These are phyloP conservation scores for Aspergillus sp. DNA, from an alignment of 2,329 filamentous ascomycete species.

Conservation along the genomic window DNA sequence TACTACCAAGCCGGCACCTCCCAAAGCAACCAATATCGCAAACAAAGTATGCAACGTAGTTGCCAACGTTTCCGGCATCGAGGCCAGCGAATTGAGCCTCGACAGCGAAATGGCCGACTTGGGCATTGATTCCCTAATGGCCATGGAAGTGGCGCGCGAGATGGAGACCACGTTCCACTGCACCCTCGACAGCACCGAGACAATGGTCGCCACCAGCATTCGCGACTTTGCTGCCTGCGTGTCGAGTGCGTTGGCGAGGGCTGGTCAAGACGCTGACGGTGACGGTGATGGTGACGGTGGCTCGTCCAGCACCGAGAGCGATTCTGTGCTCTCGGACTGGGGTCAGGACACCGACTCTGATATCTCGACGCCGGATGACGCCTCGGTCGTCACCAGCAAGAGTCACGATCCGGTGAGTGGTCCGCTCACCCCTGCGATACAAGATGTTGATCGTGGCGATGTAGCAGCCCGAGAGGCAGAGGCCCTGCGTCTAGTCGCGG, in stretches of 20 bases:
- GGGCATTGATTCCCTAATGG: conserved; percentile 14
- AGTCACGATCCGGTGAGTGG: not conserved
- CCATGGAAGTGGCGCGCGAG: conserved; percentile 13
- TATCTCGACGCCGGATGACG: not conserved
- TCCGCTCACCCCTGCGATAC: not conserved
- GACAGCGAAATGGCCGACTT: conserved; percentile 39
- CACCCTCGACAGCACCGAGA: not conserved
- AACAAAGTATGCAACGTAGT: conserved; percentile 5
- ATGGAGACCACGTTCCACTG: conserved; percentile 5
- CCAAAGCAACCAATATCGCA: not conserved
- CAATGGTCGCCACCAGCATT: conserved; percentile 5
- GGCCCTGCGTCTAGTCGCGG: not conserved
- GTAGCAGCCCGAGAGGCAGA: not conserved
- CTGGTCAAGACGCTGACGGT: not conserved
- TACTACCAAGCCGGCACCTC: not conserved
- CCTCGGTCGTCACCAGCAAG: not conserved
- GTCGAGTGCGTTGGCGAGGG: not conserved
- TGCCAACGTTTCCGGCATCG: conserved; percentile 32
- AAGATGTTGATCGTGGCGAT: not conserved
- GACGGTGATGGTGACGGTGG: not conserved
- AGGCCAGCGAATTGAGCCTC: conserved; percentile 38
- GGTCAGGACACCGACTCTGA: not conserved
- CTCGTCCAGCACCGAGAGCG: not conserved
- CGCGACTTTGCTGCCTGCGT: conserved; percentile 1
- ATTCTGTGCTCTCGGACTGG: not conserved